Evolutionary conservation across 1,139 yeast species (phyloP).

Genomic region (Eremothecium coryli): DNA sequence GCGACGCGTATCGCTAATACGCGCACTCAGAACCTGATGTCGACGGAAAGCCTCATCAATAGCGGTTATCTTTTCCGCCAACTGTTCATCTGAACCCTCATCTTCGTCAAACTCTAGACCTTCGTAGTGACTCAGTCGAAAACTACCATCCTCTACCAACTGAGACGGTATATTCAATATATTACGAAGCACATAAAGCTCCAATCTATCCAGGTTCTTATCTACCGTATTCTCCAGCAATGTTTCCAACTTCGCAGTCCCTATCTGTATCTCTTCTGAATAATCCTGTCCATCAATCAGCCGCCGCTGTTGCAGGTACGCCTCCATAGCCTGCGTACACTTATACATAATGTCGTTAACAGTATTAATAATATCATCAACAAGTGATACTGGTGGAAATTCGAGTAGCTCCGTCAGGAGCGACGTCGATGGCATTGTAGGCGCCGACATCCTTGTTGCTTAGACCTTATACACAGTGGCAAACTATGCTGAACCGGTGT

Average conservation of each 20-base stretch:
- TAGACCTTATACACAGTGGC: neutral
- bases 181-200: constrained; percentile 71
- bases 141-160: constrained; percentile 57
- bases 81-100: constrained; percentile 9
- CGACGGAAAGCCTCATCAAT: constrained; percentile 16
- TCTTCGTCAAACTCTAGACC: constrained; percentile 33
- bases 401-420: constrained; percentile 80
- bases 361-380: constrained; percentile 84
- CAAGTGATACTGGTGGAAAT: constrained; percentile 73
- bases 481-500: too few relatives aligned
- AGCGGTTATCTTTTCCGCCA: constrained; percentile 11
- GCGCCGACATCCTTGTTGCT: constrained; percentile 30
- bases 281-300: constrained; percentile 17
- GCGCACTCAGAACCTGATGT: constrained; percentile 15
- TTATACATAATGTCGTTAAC: constrained; percentile 79
- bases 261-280: constrained; percentile 53
- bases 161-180: constrained; percentile 63
- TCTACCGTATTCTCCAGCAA: constrained; percentile 72
- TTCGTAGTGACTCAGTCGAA: constrained; percentile 61
- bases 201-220: constrained; percentile 77
- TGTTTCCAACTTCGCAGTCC: constrained; percentile 76
- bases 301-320: constrained; percentile 39
- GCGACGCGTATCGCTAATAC: constrained; percentile 10
- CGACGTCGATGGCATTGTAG: constrained; percentile 42
- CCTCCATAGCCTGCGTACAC: constrained; percentile 73